These are phyloP conservation scores for Albizia julibrissin DNA, from an alignment of 306 rosid species.

Conservation along the genomic window DNA sequence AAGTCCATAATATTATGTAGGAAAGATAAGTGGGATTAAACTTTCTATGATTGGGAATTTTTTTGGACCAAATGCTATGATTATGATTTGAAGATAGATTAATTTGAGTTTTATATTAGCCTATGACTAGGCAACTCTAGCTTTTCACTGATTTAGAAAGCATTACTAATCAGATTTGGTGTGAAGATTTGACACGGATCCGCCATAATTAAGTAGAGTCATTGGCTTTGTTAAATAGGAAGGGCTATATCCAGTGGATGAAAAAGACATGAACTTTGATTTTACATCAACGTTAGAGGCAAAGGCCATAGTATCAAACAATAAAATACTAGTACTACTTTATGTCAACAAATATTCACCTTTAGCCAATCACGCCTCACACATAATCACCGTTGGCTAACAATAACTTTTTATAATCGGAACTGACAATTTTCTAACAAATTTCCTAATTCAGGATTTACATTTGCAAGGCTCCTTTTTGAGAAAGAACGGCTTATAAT, in stretches of 20 bases:
- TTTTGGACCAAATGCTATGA: not conserved
- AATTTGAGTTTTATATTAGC: not conserved
- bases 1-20: not conserved
- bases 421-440: not conserved
- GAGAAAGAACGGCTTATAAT: too few species aligned
- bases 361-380: not conserved
- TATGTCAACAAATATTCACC: not conserved
- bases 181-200: not conserved
- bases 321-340: not conserved
- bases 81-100: not conserved
- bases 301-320: not conserved
- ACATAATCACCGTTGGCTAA: not conserved
- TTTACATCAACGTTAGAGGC: not conserved
- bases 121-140: not conserved
- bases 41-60: not conserved
- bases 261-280: not conserved
- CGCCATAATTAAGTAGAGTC: not conserved
- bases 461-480: too few species aligned
- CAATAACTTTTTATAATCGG: too few species aligned
- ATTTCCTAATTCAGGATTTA: too few species aligned
- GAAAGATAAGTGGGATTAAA: not conserved
- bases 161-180: not conserved
- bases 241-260: not conserved
- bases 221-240: not conserved
- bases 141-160: not conserved